Evolutionary conservation across 148 eudicot genomes (phyloP).

Genomic region (Suaeda aralocaspica): DNA sequence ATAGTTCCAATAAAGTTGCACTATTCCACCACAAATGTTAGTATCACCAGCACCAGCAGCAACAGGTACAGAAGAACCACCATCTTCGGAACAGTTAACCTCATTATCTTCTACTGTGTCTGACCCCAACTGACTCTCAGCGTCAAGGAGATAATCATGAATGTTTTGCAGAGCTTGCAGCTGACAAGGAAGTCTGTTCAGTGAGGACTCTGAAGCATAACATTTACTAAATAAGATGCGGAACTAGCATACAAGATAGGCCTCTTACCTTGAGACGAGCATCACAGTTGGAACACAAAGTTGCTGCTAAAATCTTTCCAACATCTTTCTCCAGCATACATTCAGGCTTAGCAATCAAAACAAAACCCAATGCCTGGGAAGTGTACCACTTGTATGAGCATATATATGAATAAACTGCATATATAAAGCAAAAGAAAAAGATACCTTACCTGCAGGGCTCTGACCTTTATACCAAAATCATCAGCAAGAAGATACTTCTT

Average conservation of each 20-base stretch:
- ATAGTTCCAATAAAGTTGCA: slow-evolving; percentile 77
- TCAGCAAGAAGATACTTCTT: slow-evolving; percentile 86
- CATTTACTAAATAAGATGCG: background rate
- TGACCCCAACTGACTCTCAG: slow-evolving; percentile 71
- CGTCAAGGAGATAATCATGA: slow-evolving; percentile 90
- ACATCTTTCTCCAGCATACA: slow-evolving; percentile 86
- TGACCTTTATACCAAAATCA: slow-evolving; percentile 72
- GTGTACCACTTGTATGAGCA: slow-evolving; percentile 23
- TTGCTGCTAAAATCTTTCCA: slow-evolving; percentile 59
- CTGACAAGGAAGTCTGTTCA: slow-evolving; percentile 42
- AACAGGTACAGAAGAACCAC: slow-evolving; percentile 68
- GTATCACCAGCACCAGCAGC: slow-evolving; percentile 99
- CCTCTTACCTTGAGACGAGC: slow-evolving; percentile 69
- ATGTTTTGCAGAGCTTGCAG: slow-evolving; percentile 86
- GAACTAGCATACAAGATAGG: slow-evolving; percentile 12
- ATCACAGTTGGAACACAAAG: slow-evolving; percentile 69
- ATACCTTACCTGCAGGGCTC: slow-evolving; percentile 78
- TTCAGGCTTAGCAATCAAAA: slow-evolving; percentile 90
- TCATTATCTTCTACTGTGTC: slow-evolving; percentile 43
- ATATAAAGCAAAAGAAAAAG: background rate
- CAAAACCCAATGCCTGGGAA: slow-evolving; percentile 81
- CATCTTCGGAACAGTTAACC: slow-evolving; percentile 34
- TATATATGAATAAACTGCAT: background rate
- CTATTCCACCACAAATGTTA: slow-evolving; percentile 91
- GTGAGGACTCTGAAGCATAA: slow-evolving; percentile 9